phyloP scores from a whole-genome alignment of 805 yeast species.

The Cyberlindnera americana region DNA sequence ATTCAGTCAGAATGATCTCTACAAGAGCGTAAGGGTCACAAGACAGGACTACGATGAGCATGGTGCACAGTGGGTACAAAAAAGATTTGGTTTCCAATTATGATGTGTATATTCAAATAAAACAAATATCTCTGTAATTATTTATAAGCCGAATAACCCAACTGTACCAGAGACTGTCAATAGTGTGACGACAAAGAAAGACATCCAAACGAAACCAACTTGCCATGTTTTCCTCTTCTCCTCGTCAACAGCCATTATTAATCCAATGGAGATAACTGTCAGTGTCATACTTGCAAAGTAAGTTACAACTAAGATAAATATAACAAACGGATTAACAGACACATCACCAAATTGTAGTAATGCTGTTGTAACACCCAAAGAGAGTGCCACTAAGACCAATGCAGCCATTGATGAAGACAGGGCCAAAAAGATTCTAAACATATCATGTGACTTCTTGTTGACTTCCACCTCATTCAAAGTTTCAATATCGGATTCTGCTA shows the following conservation, averaged over 20 bases:
- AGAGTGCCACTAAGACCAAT: conserved; percentile 38
- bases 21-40: conserved; percentile 56
- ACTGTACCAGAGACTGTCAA: conserved; percentile 44
- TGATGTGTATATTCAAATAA: conserved; percentile 2
- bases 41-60: conserved; percentile 82
- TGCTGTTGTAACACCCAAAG: conserved; percentile 41
- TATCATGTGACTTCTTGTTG: conserved; percentile 33
- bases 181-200: conserved; percentile 37
- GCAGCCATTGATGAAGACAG: conserved; percentile 38
- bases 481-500: conserved; percentile 14
- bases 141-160: conserved; percentile 28
- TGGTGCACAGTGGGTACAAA: conserved; percentile 52
- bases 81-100: conserved; percentile 39
- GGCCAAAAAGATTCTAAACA: conserved; percentile 42
- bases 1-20: conserved; percentile 30
- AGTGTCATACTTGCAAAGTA: conserved; percentile 40
- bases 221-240: conserved; percentile 33
- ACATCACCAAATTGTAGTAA: conserved; percentile 23
- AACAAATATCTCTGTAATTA: background rate
- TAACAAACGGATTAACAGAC: conserved; percentile 22
- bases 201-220: conserved; percentile 39
- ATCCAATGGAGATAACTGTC: conserved; percentile 40
- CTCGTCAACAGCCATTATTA: conserved; percentile 38
- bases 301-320: conserved; percentile 37
- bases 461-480: conserved; percentile 9